Base-by-base conservation (phyloP, 805 yeast species). In the Zygosaccharomyces kombuchaensis region DNA sequence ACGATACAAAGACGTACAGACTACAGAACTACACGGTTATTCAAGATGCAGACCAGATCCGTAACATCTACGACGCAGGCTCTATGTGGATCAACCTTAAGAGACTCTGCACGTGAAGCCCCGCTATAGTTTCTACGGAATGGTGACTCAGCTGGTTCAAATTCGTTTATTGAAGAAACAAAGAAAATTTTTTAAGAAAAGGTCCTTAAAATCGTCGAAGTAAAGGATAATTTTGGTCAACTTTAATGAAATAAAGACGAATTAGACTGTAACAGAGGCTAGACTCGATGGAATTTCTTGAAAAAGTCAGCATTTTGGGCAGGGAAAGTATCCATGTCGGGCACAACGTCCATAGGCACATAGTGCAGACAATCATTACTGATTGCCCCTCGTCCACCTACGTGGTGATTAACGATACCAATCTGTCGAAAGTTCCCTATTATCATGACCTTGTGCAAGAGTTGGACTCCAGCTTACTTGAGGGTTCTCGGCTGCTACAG, bases 261-360 rank as follows among this genome's bases (percentile, higher is more conserved):
- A 22, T 30, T 14, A 13, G 17, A 30, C 13, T 25, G 23, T 30
- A 9, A 21, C 9, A 22, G 34, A 26, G 9, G 34, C 8, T 14
- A 14, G n/a, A 26, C 12, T 16, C 13, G 17, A 55, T 52, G 55
- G 64, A 60, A 27, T 47, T 56, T 25, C 45, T 65, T 23, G 59
- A 69, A 37, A 84, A 78, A 63, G 89, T 88, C 40, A 70, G 80
- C 44, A 90, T 90, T 58, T 76, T 93, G 57, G 96, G 96, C 13
- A 68, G 78, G 51, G 89, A 89, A 44, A 74, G 84, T 47, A 88
- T 93, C 68, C 95, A 87, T 66, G 89, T 93, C 50, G 99, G 99
- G 30, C 88, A 82, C 70, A 78, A 82, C 44, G 81, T 90, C 55
- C 81, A 79, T 55, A 73, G 76, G 48, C 90, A 87, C 58, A 81